Evolutionary conservation across 1,284 basidiomycete species (phyloP).

Genomic region (Ustilago hordei): DNA sequence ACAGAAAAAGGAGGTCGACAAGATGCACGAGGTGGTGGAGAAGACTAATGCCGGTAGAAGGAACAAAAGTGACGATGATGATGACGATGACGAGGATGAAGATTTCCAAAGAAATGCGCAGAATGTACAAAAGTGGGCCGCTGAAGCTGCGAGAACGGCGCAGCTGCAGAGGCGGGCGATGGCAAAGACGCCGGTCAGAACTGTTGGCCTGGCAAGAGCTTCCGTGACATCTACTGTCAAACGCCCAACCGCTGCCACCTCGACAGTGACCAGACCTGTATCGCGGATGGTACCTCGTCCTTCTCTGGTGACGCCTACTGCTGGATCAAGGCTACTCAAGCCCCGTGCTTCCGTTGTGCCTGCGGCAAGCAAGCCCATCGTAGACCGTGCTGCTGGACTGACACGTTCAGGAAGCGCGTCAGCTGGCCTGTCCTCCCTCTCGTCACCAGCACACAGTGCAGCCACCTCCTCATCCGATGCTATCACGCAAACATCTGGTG

Average conservation of each 20-base stretch:
- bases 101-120: conserved; percentile 26
- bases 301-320: conserved; percentile 30
- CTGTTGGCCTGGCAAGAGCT: background rate
- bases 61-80: conserved; percentile 24
- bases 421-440: conserved; percentile 5
- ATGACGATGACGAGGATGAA: conserved; percentile 19
- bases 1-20: background rate
- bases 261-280: conserved; percentile 16
- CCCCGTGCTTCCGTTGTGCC: conserved; percentile 18
- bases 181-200: conserved; percentile 16
- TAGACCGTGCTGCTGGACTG: conserved; percentile 3
- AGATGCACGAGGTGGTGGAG: background rate
- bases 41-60: background rate
- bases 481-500: background rate
- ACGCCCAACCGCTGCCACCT: conserved; percentile 5
- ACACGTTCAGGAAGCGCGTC: conserved; percentile 31
- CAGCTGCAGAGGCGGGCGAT: conserved; percentile 12
- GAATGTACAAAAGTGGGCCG: conserved; percentile 35
- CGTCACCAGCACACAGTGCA: background rate
- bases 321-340: conserved; percentile 24
- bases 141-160: conserved; percentile 34
- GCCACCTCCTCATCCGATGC: background rate
- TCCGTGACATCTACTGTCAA: conserved; percentile 11
- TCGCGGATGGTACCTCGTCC: conserved; percentile 16
- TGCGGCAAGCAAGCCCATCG: background rate